phyloP scores from a whole-genome alignment of 2,329 filamentous ascomycete species.

The Cylindrodendrum hubeiense region DNA sequence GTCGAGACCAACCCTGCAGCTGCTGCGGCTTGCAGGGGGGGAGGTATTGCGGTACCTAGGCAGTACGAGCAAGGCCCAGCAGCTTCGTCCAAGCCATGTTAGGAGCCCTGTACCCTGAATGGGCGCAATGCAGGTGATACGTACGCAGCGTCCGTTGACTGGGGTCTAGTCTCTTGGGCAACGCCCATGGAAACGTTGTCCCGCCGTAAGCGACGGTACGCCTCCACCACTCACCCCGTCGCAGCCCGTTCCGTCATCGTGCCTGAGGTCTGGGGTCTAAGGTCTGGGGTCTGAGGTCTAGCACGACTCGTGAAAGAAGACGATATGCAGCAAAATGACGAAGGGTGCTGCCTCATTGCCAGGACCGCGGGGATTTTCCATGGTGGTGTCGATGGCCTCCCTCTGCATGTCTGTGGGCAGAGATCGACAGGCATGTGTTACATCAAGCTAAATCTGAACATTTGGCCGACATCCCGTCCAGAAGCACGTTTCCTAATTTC shows the following conservation, averaged over 20 bases:
- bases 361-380: background rate
- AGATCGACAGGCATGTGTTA: constrained; percentile 6
- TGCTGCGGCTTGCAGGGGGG: constrained; percentile 20
- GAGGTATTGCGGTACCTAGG: constrained; percentile 1
- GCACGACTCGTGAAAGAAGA: constrained; percentile 13
- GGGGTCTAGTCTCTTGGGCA: constrained; percentile 18
- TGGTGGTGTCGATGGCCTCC: background rate
- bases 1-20: constrained; percentile 28
- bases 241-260: constrained; percentile 36
- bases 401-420: background rate
- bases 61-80: background rate
- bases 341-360: background rate
- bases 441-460: constrained; percentile 8
- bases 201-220: constrained; percentile 45
- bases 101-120: constrained; percentile 23
- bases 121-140: constrained; percentile 26
- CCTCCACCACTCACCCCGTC: constrained; percentile 12
- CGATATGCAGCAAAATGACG: constrained; percentile 2
- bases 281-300: constrained; percentile 7
- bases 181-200: constrained; percentile 32
- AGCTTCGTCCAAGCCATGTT: constrained; percentile 2
- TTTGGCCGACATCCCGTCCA: background rate
- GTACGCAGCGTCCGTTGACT: constrained; percentile 17
- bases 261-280: too few species aligned
- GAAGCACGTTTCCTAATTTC: background rate